Percentiles rank a stretch among this genome's conserved stretches.
Evolutionary conservation across 306 rosid genomes (phyloP).

Genomic region (cucumber (Cucumis sativus)): Cucumber_9930_V3 NC_026657.2:39862501-39863000

Average conservation of each 20-base stretch:
- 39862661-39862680: not conserved
- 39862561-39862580: constrained; percentile 5
- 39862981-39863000: too few relatives aligned
- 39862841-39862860: not conserved
- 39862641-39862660: too few relatives aligned
- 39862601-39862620: constrained; percentile 16
- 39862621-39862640: constrained; percentile 9
- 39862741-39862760: not conserved
- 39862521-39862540: constrained; percentile 45
- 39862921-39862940: not conserved
- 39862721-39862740: not conserved
- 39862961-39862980: not conserved
- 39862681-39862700: not conserved
- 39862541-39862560: constrained; percentile 24
- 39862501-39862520: constrained; percentile 75
- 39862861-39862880: not conserved
- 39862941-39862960: not conserved
- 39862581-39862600: constrained; percentile 4
- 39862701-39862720: not conserved
- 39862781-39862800: not conserved
- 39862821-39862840: not conserved
- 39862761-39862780: constrained; percentile 1
- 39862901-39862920: not conserved
- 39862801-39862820: not conserved
- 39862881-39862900: not conserved